Evolutionary conservation across 148 eudicot genomes (phyloP), one percentile per base, ranked within the genome.

Genomic region (Camellia sinensis): DNA sequence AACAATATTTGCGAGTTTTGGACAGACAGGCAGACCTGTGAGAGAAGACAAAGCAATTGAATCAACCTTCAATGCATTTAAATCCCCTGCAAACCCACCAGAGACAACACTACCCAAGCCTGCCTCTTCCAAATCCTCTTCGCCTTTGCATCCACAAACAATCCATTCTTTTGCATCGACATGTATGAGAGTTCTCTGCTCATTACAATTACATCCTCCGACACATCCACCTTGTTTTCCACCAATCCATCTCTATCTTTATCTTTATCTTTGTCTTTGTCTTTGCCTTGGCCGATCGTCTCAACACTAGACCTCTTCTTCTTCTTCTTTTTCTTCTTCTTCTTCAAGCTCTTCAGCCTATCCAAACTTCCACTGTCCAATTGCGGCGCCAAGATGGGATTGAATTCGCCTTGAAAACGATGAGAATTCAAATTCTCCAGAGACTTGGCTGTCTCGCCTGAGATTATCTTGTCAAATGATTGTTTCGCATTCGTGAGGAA

Each of bases 81-180:
- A 92, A 89, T 5, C 97, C 97, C 17, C 71, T 90, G 81, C 97
- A 92, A 80, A 93, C 79, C 79, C 85, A 84, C 97, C 82, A 92
- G 61, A 5, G 80, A 72, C 85, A 92, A 82, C 5, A 92, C 92
- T 67, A 92, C 79, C 91, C 89, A 88, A 50, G 91, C 92, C 78
- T 89, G 92, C 62, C 79, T 85, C 77, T 87, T 87, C 97, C 97
- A 90, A 43, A 88, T 88, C 81, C 79, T 85, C 88, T 85, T 91
- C 4, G 93, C 92, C 85, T 75, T 85, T 5, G 84, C 82, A 50
- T 78, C 78, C 53, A 43, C 54, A 68, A 70, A 80, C 43, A 76
- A 45, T 11, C 71, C 79, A 29, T 84, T 88, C 85, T 86, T 87
- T 6, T 79, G 84, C 72, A 83, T 75, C 11, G 18, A 14, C 43